Evolutionary conservation across 768 basidiomycete species (phyloP).

Genomic region (Leccinum rimulosum): DNA sequence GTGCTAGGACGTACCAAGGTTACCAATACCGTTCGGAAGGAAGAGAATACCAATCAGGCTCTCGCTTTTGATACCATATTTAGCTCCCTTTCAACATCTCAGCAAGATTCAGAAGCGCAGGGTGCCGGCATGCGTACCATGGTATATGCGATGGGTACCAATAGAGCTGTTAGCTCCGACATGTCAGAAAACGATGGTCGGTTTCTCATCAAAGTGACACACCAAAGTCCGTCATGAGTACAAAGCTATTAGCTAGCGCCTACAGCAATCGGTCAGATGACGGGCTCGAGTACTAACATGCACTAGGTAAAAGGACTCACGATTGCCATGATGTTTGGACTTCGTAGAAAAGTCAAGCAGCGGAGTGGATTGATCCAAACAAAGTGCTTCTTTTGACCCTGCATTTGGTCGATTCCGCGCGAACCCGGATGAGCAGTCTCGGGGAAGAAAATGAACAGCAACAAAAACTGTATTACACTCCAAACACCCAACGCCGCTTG

Average conservation of each 20-base stretch:
- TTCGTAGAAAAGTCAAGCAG: slow-evolving; percentile 49
- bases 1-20: slow-evolving; percentile 14
- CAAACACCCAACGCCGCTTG: slow-evolving; percentile 45
- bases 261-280: slow-evolving; percentile 16
- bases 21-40: slow-evolving; percentile 29
- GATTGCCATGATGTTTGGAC: slow-evolving; percentile 55
- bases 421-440: slow-evolving; percentile 66
- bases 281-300: too few species aligned
- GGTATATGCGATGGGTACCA: slow-evolving; percentile 65
- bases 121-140: slow-evolving; percentile 38
- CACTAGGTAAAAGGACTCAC: slow-evolving; percentile 37
- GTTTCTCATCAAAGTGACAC: slow-evolving; percentile 25
- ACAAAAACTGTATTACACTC: slow-evolving; percentile 38
- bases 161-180: slow-evolving; percentile 30
- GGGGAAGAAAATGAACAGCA: slow-evolving; percentile 49
- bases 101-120: not conserved
- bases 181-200: not conserved
- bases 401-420: slow-evolving; percentile 49
- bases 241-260: slow-evolving; percentile 41
- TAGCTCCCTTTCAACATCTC: slow-evolving; percentile 43
- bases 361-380: slow-evolving; percentile 60
- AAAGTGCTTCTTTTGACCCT: slow-evolving; percentile 23
- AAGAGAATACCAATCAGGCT: slow-evolving; percentile 23
- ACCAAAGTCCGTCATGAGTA: slow-evolving; percentile 30
- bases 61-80: slow-evolving; percentile 25